Evolutionary conservation across 2,329 filamentous ascomycete species (phyloP).

Genomic region (Teratosphaeriaceae sp.): DNA sequence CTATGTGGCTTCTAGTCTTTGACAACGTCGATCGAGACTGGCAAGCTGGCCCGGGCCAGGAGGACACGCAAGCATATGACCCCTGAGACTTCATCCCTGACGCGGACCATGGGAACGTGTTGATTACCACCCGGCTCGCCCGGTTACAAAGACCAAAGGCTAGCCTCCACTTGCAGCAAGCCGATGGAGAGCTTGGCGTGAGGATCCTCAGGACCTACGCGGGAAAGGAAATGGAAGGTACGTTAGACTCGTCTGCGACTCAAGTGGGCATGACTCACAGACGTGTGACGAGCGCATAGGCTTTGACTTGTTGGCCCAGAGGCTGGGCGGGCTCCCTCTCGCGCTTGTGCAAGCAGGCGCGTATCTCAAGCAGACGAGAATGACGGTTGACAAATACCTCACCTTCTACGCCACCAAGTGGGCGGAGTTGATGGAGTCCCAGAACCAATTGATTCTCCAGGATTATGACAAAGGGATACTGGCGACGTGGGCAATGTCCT

Average conservation of each 20-base stretch:
- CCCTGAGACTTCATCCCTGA: slow-evolving; percentile 27
- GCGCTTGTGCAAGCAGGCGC: slow-evolving; percentile 19
- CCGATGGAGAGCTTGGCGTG: no score
- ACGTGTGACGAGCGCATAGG: not conserved
- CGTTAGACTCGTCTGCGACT: no score
- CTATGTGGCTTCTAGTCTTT: slow-evolving; percentile 35
- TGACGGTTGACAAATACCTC: slow-evolving; percentile 4
- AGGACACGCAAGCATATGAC: slow-evolving; percentile 23
- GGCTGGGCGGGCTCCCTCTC: slow-evolving; percentile 11
- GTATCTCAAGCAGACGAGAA: slow-evolving; percentile 15
- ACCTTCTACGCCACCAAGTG: slow-evolving; percentile 9
- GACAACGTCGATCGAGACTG: slow-evolving; percentile 39
- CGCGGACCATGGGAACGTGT: slow-evolving; percentile 35
- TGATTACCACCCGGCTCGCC: slow-evolving; percentile 37
- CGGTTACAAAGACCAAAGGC: slow-evolving; percentile 27
- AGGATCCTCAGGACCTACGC: no score
- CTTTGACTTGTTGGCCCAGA: slow-evolving; percentile 4
- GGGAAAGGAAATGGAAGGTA: no score
- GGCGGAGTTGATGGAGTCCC: slow-evolving; percentile 6
- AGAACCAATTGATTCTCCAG: slow-evolving; percentile 8
- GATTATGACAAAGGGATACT: slow-evolving; percentile 16
- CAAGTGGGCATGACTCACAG: no score
- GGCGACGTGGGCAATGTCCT: slow-evolving; percentile 27
- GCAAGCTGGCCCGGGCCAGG: slow-evolving; percentile 9
- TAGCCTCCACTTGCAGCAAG: not conserved